Conservation (phyloP, 257 asterid species). For the Nicotiana noctiflora region DNA sequence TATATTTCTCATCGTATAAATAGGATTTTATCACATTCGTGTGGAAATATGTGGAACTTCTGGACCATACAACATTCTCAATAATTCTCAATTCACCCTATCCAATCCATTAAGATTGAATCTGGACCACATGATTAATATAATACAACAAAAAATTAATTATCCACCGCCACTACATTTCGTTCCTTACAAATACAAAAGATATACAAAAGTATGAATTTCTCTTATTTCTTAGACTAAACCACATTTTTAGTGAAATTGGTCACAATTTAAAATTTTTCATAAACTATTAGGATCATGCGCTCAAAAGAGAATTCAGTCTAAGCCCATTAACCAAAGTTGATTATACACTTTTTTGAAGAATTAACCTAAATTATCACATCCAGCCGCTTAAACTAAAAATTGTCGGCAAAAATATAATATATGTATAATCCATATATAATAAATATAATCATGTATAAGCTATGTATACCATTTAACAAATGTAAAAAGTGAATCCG, state of each 20-base stretch:
- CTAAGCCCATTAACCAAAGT: too few relatives aligned
- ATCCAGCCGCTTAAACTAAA: too few relatives aligned
- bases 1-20: neutral
- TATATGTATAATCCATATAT: too few relatives aligned
- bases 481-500: too few relatives aligned
- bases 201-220: neutral
- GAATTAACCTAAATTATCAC: too few relatives aligned
- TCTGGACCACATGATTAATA: conserved; percentile 22
- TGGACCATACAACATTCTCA: neutral
- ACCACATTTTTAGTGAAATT: too few relatives aligned
- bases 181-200: neutral
- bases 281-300: neutral
- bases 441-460: too few relatives aligned
- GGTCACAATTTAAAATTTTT: neutral
- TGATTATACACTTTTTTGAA: too few relatives aligned
- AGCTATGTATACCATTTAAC: too few relatives aligned
- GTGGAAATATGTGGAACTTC: conserved; percentile 20
- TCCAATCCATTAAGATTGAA: neutral
- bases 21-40: neutral
- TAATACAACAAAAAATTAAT: neutral
- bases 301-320: too few relatives aligned
- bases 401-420: too few relatives aligned
- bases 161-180: neutral
- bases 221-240: neutral
- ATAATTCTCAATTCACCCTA: too few relatives aligned